phyloP scores from a whole-genome alignment of 1,284 basidiomycete genomes.

The Microbotryum violaceum region DNA sequence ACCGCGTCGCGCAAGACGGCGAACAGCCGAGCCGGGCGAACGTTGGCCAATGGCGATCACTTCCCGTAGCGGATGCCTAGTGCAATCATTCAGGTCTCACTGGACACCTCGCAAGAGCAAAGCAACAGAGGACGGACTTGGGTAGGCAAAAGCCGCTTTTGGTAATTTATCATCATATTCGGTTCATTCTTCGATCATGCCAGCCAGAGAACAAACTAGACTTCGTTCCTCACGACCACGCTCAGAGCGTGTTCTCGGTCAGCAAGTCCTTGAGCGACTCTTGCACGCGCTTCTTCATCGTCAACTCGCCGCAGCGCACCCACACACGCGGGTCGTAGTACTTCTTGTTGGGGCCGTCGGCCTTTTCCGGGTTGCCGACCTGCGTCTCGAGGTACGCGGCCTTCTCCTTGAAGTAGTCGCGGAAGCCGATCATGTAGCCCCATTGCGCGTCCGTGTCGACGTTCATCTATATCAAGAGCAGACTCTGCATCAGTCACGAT shows the following conservation, averaged over 20 bases:
- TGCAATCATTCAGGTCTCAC: too few species aligned
- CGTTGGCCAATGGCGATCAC: too few species aligned
- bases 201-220: too few species aligned
- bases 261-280: constrained; percentile 78
- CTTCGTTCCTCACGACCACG: too few species aligned
- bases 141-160: too few species aligned
- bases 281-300: constrained; percentile 75
- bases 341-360: constrained; percentile 98
- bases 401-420: constrained; percentile 78
- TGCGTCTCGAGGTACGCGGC: constrained; percentile 77
- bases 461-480: constrained; percentile 14
- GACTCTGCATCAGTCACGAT: not conserved
- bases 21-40: too few species aligned
- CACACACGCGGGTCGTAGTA: constrained; percentile 92
- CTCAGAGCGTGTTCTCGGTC: constrained; percentile 24
- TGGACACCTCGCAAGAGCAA: too few species aligned
- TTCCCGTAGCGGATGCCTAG: too few species aligned
- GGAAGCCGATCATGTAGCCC: constrained; percentile 37
- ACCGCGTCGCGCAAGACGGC: too few species aligned
- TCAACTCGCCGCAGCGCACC: constrained; percentile 98
- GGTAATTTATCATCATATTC: too few species aligned
- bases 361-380: constrained; percentile 79
- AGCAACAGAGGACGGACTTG: too few species aligned
- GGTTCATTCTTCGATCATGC: too few species aligned
- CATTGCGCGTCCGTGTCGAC: constrained; percentile 43